Evolutionary conservation across 1,139 yeast species (phyloP).

Genomic region (Protomyces inouyei): DNA sequence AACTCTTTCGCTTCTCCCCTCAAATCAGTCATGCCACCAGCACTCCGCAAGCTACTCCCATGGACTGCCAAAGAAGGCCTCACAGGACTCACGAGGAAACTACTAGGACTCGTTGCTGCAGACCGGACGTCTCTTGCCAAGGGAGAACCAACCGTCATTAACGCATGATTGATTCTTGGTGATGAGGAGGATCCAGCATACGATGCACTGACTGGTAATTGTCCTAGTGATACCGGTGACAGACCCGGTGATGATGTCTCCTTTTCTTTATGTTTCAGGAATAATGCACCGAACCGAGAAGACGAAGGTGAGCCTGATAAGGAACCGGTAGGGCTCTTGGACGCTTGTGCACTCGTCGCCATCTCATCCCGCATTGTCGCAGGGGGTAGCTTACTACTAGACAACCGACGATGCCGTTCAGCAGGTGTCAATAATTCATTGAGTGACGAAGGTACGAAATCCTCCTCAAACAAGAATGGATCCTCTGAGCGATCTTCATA

Average conservation of each 20-base stretch:
- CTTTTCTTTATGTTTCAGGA: slow-evolving; percentile 22
- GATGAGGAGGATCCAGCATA: neutral
- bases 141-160: slow-evolving; percentile 19
- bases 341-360: slow-evolving; percentile 1
- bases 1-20: slow-evolving; percentile 20
- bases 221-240: neutral
- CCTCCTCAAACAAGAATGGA: slow-evolving; percentile 52
- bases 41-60: neutral
- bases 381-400: slow-evolving; percentile 35
- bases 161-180: neutral
- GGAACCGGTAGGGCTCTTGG: slow-evolving; percentile 20
- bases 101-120: neutral
- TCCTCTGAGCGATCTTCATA: slow-evolving; percentile 43
- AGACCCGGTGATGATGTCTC: neutral
- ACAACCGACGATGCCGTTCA: slow-evolving; percentile 62
- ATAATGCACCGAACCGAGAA: slow-evolving; percentile 25
- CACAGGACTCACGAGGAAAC: neutral
- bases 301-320: slow-evolving; percentile 12
- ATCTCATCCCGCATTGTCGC: neutral
- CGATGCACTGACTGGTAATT: neutral
- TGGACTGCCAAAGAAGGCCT: slow-evolving; percentile 1
- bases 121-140: slow-evolving; percentile 10
- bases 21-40: slow-evolving; percentile 12
- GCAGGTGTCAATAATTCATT: slow-evolving; percentile 74
- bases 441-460: slow-evolving; percentile 70